Base-by-base conservation (phyloP, 768 basidiomycete species). In the Pisolithus microcarpus region DNA sequence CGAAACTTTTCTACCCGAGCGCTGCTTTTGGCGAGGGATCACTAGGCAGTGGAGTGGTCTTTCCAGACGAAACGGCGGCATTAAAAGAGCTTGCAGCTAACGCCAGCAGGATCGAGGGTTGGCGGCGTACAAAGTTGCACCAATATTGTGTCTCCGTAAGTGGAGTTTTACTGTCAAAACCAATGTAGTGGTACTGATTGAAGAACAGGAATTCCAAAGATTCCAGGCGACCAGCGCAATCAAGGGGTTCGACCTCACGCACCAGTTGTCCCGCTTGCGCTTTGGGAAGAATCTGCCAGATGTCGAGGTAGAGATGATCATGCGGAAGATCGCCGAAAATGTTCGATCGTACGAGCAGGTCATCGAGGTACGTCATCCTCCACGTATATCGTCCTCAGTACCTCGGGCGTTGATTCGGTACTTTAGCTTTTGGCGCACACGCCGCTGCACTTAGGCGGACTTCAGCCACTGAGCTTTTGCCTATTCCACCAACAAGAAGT, bases 21-120 rank as follows among this genome's bases (percentile, higher is more conserved):
- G 57, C 67, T 21, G 55, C 75, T 16, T 91, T 84, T 56, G 63
- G 67, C 34, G 56, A 67, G 60, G 52, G 62, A 9, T 52, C 59
- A 5, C 71, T 98, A 16, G 95, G 96, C 8, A 85, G 85, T 50
- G 95, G 95, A 2, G 75, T 87, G 15, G 78, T 83, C 6, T 91
- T 93, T 61, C 65, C 70, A 13, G 92, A 95, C 51, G 92, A 95
- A 19, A 64, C 64, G 0, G 66, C 74, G 11, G 81, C 81, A 42
- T 59, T 74, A 52, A 80, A 78, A 55, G 95, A 99, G 63, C 72
- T 96, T 49, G 73, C 75, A 38, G 73, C 75, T 30, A 92, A 93
- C 57, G 81, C 84, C 1, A 81, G 82, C 58, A 79, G 95, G 34
- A 91, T 98, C 37, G 96, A 98, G 61, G 94, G 86, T 7, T 99